phyloP scores from a whole-genome alignment of 352 stramenopile genomes.

The Globisporangium okanoganense region DNA sequence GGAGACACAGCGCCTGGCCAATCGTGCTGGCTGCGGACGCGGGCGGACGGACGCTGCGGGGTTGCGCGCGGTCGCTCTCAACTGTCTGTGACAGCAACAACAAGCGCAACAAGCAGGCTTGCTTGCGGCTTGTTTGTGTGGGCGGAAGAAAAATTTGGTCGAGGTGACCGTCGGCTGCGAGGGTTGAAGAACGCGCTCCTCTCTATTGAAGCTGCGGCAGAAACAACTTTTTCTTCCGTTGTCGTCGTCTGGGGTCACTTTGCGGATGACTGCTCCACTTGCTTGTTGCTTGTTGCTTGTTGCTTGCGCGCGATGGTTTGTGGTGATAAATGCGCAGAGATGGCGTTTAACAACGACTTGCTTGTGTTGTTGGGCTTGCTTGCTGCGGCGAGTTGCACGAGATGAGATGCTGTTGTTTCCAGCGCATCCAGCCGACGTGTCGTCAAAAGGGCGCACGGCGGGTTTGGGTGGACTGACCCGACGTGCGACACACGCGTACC shows the following conservation, averaged over 20 bases:
- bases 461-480: background rate
- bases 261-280: background rate
- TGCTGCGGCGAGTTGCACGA: background rate
- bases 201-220: background rate
- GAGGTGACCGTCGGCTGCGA: background rate
- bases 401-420: background rate
- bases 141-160: background rate
- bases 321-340: background rate
- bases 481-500: background rate
- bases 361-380: background rate
- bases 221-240: background rate
- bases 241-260: background rate
- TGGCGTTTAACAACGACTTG: too few species aligned
- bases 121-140: background rate
- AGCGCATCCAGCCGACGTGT: background rate
- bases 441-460: background rate
- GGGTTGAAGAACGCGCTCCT: background rate
- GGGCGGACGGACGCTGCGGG: constrained; percentile 2
- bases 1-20: constrained; percentile 51
- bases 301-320: background rate
- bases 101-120: background rate
- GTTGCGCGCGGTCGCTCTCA: constrained; percentile 8
- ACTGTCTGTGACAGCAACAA: constrained; percentile 11
- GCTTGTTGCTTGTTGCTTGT: background rate
- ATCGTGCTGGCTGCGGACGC: constrained; percentile 27